Conservation (phyloP, 2,329 filamentous ascomycete genomes). For the Pyrenophora teres region DNA sequence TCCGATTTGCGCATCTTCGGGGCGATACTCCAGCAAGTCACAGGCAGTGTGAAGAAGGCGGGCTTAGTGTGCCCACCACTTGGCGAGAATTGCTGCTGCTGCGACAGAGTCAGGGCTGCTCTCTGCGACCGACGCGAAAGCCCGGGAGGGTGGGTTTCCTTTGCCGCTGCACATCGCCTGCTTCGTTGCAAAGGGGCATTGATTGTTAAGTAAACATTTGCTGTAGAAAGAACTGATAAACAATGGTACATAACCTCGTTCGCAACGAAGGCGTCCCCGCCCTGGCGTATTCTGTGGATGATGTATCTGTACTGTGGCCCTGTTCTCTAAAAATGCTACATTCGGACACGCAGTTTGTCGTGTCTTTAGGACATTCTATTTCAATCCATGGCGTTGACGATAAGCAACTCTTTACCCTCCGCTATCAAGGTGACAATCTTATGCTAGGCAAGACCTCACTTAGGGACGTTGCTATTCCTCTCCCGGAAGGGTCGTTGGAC, state of each 20-base stretch:
- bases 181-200: slow-evolving; percentile 4
- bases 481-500: neutral
- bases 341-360: slow-evolving; percentile 3
- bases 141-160: slow-evolving; percentile 10
- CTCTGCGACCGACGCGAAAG: slow-evolving; percentile 6
- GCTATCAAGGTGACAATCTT: slow-evolving; percentile 10
- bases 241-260: slow-evolving; percentile 5
- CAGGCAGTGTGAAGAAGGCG: slow-evolving; percentile 1
- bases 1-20: slow-evolving; percentile 5
- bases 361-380: slow-evolving; percentile 3
- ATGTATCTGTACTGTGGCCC: slow-evolving; percentile 5
- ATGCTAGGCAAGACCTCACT: slow-evolving; percentile 2
- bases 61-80: slow-evolving; percentile 7
- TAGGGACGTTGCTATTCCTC: neutral
- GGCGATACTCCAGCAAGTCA: slow-evolving; percentile 10
- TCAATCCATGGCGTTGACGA: neutral
- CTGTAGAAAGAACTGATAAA: slow-evolving; percentile 7
- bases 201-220: slow-evolving; percentile 3
- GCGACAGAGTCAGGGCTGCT: slow-evolving; percentile 10
- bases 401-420: slow-evolving; percentile 2
- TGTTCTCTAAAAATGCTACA: slow-evolving; percentile 4
- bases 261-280: slow-evolving; percentile 10
- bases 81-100: neutral
- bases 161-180: slow-evolving; percentile 3
- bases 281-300: slow-evolving; percentile 5